These are phyloP conservation scores for Suhomyces sp. DNA, from an alignment of 805 yeast species.

Conservation along the genomic window DNA sequence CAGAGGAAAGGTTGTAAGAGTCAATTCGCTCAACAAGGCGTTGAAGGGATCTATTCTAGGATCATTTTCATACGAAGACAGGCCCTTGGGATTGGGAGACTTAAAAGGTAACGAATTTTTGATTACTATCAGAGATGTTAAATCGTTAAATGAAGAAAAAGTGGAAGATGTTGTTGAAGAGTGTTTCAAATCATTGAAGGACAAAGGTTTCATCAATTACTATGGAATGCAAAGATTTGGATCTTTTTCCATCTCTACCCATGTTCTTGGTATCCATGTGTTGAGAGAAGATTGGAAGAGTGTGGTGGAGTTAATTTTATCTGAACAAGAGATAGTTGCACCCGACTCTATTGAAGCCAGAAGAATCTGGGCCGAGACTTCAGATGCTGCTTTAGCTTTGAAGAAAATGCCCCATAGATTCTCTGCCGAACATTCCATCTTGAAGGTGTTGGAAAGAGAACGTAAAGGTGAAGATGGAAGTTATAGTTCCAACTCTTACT, in stretches of 20 bases:
- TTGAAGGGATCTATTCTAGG: constrained; percentile 80
- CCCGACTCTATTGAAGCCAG: constrained; percentile 87
- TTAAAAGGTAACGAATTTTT: constrained; percentile 85
- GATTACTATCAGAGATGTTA: constrained; percentile 78
- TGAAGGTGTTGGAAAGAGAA: constrained; percentile 58
- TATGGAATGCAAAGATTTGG: constrained; percentile 99
- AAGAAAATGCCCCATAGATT: constrained; percentile 83
- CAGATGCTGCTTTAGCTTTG: constrained; percentile 63
- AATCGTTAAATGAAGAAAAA: constrained; percentile 28
- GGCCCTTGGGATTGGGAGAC: constrained; percentile 73
- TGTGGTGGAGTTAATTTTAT: constrained; percentile 74
- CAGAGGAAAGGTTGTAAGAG: constrained; percentile 69
- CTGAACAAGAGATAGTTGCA: constrained; percentile 80
- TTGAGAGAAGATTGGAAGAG: constrained; percentile 73
- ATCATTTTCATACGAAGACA: constrained; percentile 65
- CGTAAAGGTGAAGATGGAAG: constrained; percentile 42
- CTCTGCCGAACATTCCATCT: constrained; percentile 76
- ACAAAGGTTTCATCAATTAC: constrained; percentile 85
- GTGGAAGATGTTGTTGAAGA: constrained; percentile 48
- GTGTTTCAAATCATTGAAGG: constrained; percentile 57
- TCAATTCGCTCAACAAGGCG: constrained; percentile 72
- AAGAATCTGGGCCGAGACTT: constrained; percentile 72
- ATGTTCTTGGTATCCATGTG: constrained; percentile 72
- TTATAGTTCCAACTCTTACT: constrained; percentile 56
- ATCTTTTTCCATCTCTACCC: constrained; percentile 90